Base-by-base conservation (phyloP, 2,329 filamentous ascomycete species). In the Mycogone perniciosa region DNA sequence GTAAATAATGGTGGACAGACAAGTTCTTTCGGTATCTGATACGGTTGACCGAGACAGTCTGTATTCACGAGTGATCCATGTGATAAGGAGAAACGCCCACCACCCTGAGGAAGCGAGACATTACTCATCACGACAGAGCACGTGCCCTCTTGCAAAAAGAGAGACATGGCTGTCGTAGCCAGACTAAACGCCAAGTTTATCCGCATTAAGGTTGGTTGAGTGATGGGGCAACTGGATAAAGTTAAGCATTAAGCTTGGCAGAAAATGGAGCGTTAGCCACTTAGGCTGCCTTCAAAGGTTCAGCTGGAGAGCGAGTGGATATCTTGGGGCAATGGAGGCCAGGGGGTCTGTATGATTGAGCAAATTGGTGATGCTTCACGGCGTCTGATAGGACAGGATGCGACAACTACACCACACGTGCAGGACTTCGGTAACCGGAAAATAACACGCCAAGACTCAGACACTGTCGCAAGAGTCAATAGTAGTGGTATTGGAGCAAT, bases 171-270 rank as follows among this genome's bases (percentile, higher is more conserved):
- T 30, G 39, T 48, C 50, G 39, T 44, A 48, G 50, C 27, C 40
- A 39, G 40, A 39, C 33, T 43, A 48, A 33, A 33, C 41, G 13
- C 44, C 34, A 39, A 44, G 39, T 47, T 52, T 44, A 52, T 47
- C 38, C 45, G 8, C 44, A 52, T 41, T 44, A 52, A 52, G 50
- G 44, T 52, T 52, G 40, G 10, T 33, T 52, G 40, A 38, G 35
- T 38, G 35, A 38, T 38, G 35, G 35, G 8, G 20, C 20, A 20
- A 20, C 20, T 20, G 20, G 34, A 39, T 52, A 48, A 39, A 44
- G 38, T 52, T 52, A 44, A 34, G 34, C 41, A 33, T 48, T 52
- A 52, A 48, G 50, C 50, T 52, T 52, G 50, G 50, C 50, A 39
- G 37, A 29, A 5, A 13, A 43, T 46, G 43, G 31, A 46, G 29